These are phyloP conservation scores for Iris macrosiphon DNA, from an alignment of 106 monocot genomes.

Conservation along the genomic window DNA sequence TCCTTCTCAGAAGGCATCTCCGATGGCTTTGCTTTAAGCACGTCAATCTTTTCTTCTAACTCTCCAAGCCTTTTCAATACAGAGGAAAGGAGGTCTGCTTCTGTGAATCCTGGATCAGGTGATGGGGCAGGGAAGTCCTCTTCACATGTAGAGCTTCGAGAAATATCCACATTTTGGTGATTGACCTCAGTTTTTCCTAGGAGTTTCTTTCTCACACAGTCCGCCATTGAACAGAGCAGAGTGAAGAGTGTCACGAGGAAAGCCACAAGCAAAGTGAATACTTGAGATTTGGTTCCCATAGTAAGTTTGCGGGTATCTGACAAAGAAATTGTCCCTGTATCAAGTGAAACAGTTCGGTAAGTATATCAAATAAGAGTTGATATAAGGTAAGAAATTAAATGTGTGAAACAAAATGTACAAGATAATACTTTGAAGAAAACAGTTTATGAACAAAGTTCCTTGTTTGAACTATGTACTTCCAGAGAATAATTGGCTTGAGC, in stretches of 20 bases:
- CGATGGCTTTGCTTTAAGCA: constrained; percentile 53
- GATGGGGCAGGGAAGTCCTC: constrained; percentile 60
- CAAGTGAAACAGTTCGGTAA: not conserved
- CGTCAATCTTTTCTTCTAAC: constrained; percentile 65
- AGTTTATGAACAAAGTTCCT: too few species aligned
- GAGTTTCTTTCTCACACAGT: constrained; percentile 10
- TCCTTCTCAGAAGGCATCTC: constrained; percentile 76
- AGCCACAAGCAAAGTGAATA: constrained; percentile 13
- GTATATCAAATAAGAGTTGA: too few species aligned
- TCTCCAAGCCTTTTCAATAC: constrained; percentile 60
- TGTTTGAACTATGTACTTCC: too few species aligned
- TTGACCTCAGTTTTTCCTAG: not conserved
- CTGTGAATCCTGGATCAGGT: constrained; percentile 39
- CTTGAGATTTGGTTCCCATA: constrained; percentile 1
- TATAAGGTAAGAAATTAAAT: too few species aligned
- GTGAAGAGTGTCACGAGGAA: constrained; percentile 10
- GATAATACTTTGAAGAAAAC: too few species aligned
- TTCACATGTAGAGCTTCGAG: constrained; percentile 14
- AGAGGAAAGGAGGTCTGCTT: constrained; percentile 44
- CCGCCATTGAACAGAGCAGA: constrained; percentile 5
- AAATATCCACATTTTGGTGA: constrained; percentile 5
- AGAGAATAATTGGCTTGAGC: too few species aligned
- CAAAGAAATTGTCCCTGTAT: constrained; percentile 6
- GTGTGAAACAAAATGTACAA: too few species aligned
- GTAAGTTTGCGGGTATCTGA: constrained; percentile 2